Evolutionary conservation across 495 filamentous ascomycete genomes (phyloP).

Genomic region (Jackrogersella multiformis): DNA sequence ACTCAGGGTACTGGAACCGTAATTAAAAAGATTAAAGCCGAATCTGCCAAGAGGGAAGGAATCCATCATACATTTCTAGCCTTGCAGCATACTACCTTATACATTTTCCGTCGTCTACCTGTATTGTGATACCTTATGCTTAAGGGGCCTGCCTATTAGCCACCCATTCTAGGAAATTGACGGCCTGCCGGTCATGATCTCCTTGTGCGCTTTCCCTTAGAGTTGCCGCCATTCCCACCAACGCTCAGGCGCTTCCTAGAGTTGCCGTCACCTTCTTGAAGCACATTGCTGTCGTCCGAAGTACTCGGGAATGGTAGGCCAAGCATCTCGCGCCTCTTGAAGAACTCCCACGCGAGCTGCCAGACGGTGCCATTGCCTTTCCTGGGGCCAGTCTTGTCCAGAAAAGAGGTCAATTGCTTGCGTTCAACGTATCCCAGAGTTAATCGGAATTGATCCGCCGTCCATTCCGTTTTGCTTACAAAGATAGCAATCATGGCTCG

Average conservation of each 20-base stretch:
- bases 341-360: constrained; percentile 34
- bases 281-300: neutral
- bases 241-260: constrained; percentile 5
- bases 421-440: constrained; percentile 9
- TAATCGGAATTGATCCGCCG: constrained; percentile 24
- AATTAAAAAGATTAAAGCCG: neutral
- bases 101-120: neutral
- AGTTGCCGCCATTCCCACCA: neutral
- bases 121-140: neutral
- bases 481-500: constrained; percentile 34
- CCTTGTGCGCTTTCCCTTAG: constrained; percentile 14
- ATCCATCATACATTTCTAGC: neutral
- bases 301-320: neutral
- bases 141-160: neutral
- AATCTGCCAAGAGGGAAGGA: neutral
- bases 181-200: neutral
- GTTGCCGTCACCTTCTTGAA: constrained; percentile 6
- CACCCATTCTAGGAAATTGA: too few relatives aligned
- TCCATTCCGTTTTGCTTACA: constrained; percentile 15
- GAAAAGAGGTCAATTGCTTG: constrained; percentile 17
- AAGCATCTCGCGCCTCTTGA: constrained; percentile 35
- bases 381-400: constrained; percentile 11
- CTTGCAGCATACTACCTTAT: constrained; percentile 4
- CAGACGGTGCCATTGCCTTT: constrained; percentile 8
- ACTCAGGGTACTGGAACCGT: neutral